Base-by-base conservation (phyloP, 768 basidiomycete genomes). In the Tubosaeta brunneosetosa region DNA sequence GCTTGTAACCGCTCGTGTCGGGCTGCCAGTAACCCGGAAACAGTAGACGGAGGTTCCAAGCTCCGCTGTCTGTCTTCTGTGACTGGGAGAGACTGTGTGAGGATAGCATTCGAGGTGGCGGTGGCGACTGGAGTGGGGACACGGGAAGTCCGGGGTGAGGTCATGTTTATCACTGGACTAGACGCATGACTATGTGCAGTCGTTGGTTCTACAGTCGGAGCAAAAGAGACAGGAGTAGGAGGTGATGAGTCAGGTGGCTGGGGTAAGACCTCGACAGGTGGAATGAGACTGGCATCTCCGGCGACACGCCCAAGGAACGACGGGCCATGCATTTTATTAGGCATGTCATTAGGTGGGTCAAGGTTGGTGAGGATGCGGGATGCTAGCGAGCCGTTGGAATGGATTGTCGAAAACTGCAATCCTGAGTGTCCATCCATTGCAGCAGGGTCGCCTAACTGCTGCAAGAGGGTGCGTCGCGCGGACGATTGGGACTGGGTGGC, bases 211-310 rank as follows among this genome's bases (percentile, higher is more conserved):
- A 33, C 12, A 44, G 42, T 13, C 22, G 45, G 50, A 36, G 37
- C 42, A 49, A 42, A 53, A 38, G 54, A 61, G 10, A 38, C 13
- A 45, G 61, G 49, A 4, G 58, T 43, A 26, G 53, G 34, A 25
- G 66, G 52, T 10, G 55, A 44, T 22, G 66, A 63, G 29, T 65
- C 65, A 10, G 50, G 29, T 37, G 32, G 34, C 40, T 51, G 49
- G n/a, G 53, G 44, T 19, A 71, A 40, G 34, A 67, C 38, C 51
- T 63, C 67, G 25, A 71, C 69, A n/a, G 67, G 67, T 33, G 67
- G 69, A 31, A 69, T 69, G 37, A 69, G 59, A 40, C 27, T 61
- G 14, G 47, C 41, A n/a, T 55, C 45, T 8, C 47, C 52, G 3
- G 26, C 6, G 12, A 29, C 1, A 33, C 8, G 42, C 13, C 44